Evolutionary conservation across 371 early-diverging fungal species (phyloP), one percentile per base, ranked within the genome.

Genomic region (Umbelopsis sp.): DNA sequence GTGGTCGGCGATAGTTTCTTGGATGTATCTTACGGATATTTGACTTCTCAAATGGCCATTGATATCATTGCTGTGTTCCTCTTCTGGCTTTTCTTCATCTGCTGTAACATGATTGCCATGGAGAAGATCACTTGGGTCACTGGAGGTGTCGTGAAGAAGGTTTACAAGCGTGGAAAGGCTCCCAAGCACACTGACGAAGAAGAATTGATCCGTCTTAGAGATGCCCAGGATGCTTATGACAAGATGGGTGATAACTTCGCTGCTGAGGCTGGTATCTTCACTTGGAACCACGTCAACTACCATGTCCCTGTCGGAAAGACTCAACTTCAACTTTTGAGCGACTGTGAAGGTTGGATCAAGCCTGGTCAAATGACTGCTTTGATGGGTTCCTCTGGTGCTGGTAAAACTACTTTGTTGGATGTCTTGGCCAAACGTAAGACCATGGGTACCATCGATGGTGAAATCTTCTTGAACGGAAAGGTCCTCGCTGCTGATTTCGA

Each of bases 391-490:
- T 86, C 87, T 16, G 92, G 92, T 53, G 86, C 89, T 24, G 94
- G 94, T 57, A 94, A 94, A 77, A 89, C 92, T 0, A 90, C 93
- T 10, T 79, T 93, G 2, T 69, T 92, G 72, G 93, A 95, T 74
- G 77, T 91, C 1, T 73, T 89, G 32, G 86, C 91, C 29, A 81
- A 83, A 72, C 86, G 90, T 71, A 89, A 89, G 79, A 89, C 85
- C 20, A 82, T 81, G 41, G 91, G 91, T 20, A 86, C 73, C 4
- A 73, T 89, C 25, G 76, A 86, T 7, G 92, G 92, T 51, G 75
- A 79, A 24, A 79, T 90, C 51, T 73, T 76, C 74, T 66, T 91
- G 85, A 72, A 83, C 80, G 80, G 76, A 73, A 63, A 52, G 52
- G 20, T 12, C n/a, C 35, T 67, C n/a, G 52, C 52, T 44, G 65